Evolutionary conservation across 345 rosid species (phyloP), one percentile per base, ranked within the genome.

Genomic region (Eucalyptus cladocalyx): DNA sequence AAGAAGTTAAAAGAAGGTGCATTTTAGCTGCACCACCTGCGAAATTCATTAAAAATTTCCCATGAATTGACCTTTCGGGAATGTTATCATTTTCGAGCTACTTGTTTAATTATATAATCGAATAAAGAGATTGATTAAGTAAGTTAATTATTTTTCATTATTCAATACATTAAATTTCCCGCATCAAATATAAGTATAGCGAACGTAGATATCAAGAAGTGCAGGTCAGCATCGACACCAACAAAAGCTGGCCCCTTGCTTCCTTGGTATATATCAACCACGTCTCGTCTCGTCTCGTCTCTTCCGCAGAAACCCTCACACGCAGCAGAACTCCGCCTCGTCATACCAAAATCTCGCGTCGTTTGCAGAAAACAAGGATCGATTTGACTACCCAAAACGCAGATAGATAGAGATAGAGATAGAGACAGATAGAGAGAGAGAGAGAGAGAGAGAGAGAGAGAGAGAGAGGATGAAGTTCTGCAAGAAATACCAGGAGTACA

Each of bases 401-500:
- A 9, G 24, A 34, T 34, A 42, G 60, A 60, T 5, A 60, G 65
- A 24, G 14, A 58, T 30, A 26, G 67, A 60, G 4, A 24, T 8
- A 28, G 32, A 6, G 11, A 40, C 49, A 58, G 40, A 32, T 53
- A 28, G 10, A 24, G 15, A 49, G 62, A 72, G 54, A n/a, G n/a
- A 24, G 14, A 58, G 65, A 26, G 67, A 60, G 4, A 24, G 8
- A 28, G 32, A 6, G 11, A 40, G 54, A 58, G 40, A 32, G 67
- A 28, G 10, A 24, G 15, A 49, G 62, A 72, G 54, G 87, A 97
- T 97, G 99, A 97, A 97, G 95, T 97, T 97, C 88, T 97, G 98
- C 94, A 97, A 95, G 94, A 97, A 93, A 90, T 97, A 97, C 81
- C 95, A 92, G 49, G 97, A 95, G 91, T 97, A 95, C 95, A 94